These are phyloP conservation scores for Chrysochromulina parva DNA, from an alignment of 78 protist genomes.

Conservation along the genomic window DNA sequence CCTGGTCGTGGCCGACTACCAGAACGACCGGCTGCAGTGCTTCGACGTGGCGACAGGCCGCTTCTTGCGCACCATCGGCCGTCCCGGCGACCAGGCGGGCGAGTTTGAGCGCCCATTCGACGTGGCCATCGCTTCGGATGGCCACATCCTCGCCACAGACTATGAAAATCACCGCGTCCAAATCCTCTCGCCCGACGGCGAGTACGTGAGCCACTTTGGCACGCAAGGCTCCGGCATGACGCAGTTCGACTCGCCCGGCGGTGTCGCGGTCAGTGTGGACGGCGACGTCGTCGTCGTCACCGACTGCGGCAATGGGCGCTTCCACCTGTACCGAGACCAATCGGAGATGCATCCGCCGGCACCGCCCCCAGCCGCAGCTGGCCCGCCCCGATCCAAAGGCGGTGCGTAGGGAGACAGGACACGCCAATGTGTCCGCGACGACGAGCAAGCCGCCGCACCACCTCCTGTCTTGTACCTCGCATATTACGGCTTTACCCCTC, in stretches of 20 bases:
- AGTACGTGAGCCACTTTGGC: not conserved
- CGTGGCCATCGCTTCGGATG: not conserved
- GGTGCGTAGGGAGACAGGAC: too few species aligned
- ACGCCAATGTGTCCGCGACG: too few species aligned
- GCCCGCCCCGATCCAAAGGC: too few species aligned
- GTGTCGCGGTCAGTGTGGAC: not conserved
- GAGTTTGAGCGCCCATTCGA: not conserved
- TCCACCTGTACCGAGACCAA: not conserved
- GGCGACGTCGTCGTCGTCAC: not conserved
- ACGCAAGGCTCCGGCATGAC: not conserved
- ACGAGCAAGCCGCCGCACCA: too few species aligned
- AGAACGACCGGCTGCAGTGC: not conserved
- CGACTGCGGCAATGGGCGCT: not conserved
- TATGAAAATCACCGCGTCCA: not conserved
- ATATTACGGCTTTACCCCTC: too few species aligned
- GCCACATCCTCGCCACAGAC: not conserved
- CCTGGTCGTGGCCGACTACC: not conserved
- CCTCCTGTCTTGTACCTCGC: too few species aligned
- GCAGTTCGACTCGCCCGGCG: not conserved
- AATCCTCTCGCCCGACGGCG: not conserved
- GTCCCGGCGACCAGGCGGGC: not conserved
- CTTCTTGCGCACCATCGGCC: not conserved
- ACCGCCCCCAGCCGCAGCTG: too few species aligned
- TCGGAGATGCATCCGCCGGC: too few species aligned
- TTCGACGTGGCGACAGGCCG: not conserved